phyloP scores from a whole-genome alignment of 2,329 filamentous ascomycete species.

The Paraphaeosphaeria minitans region DNA sequence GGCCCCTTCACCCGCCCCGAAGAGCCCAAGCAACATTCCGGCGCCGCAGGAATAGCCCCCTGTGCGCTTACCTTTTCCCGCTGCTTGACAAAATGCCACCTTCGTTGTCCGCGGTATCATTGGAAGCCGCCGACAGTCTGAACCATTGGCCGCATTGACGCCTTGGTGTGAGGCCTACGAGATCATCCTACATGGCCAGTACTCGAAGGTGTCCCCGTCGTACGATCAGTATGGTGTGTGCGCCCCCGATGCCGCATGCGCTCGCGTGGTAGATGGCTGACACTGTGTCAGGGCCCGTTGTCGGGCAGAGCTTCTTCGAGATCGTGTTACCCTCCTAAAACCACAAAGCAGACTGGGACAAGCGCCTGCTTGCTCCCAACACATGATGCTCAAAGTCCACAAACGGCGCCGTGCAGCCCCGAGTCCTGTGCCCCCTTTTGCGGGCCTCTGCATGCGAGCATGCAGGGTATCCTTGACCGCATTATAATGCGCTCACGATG shows the following conservation, averaged over 20 bases:
- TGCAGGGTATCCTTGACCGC: background rate
- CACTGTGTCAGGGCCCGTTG: constrained; percentile 43
- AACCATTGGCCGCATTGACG: constrained; percentile 32
- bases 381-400: constrained; percentile 33
- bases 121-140: background rate
- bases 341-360: constrained; percentile 44
- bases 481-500: constrained; percentile 12
- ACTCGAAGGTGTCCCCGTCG: constrained; percentile 38
- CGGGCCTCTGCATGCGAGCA: background rate
- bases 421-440: constrained; percentile 31
- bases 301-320: constrained; percentile 48
- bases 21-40: background rate
- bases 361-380: constrained; percentile 39
- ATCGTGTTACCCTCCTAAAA: constrained; percentile 41
- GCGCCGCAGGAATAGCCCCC: background rate
- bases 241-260: background rate
- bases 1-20: constrained; percentile 1
- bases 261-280: constrained; percentile 10
- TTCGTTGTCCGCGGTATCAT: background rate
- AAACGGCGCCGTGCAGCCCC: constrained; percentile 40
- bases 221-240: constrained; percentile 41
- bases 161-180: constrained; percentile 45
- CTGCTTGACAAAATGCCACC: constrained; percentile 8
- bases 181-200: constrained; percentile 38
- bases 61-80: background rate